Evolutionary conservation across 257 asterid species (phyloP).

Genomic region (Ehretia macrophylla): DNA sequence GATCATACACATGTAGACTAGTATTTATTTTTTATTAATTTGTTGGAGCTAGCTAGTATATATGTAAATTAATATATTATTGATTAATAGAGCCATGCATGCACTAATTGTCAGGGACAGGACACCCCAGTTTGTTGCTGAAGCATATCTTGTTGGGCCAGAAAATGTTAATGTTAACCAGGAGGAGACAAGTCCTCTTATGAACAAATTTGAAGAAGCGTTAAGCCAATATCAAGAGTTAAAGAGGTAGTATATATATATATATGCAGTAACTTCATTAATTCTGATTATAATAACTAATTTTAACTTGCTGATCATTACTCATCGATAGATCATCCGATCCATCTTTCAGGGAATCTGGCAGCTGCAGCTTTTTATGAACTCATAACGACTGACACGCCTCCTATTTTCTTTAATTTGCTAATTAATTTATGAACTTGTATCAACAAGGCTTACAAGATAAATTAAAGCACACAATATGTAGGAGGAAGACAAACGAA

Average conservation of each 20-base stretch:
- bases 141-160: slow-evolving; percentile 85
- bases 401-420: too few relatives aligned
- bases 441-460: too few relatives aligned
- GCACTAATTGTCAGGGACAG: slow-evolving; percentile 68
- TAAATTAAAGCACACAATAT: too few relatives aligned
- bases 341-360: slow-evolving; percentile 37
- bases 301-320: too few relatives aligned
- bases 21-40: neutral
- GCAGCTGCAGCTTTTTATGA: slow-evolving; percentile 67
- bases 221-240: slow-evolving; percentile 44
- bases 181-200: slow-evolving; percentile 58
- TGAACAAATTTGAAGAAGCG: slow-evolving; percentile 67
- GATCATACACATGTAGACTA: neutral
- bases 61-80: too few relatives aligned
- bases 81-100: too few relatives aligned
- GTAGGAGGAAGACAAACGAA: too few relatives aligned
- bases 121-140: slow-evolving; percentile 65
- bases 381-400: too few relatives aligned
- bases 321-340: too few relatives aligned
- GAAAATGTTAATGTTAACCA: slow-evolving; percentile 59
- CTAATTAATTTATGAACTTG: too few relatives aligned
- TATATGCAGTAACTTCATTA: too few relatives aligned
- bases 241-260: slow-evolving; percentile 33
- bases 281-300: too few relatives aligned
- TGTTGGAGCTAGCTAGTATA: neutral